Conservation (phyloP, 768 basidiomycete species). For the Serpula lacrymans region DNA sequence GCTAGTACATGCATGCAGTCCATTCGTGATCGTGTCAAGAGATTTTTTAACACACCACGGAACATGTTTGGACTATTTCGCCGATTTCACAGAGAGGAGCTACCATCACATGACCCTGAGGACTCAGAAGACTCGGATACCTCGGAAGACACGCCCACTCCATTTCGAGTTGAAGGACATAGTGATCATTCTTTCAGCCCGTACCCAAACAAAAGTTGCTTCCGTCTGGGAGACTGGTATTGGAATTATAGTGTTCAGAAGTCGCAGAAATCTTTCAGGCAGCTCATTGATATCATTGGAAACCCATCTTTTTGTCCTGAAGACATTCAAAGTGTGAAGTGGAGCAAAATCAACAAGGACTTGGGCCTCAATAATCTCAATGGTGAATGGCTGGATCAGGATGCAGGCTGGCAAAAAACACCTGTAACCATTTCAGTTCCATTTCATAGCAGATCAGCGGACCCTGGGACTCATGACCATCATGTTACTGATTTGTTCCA, state of each 20-base stretch:
- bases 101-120: conserved; percentile 6
- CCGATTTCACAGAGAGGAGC: not conserved
- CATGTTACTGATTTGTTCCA: conserved; percentile 8
- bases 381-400: conserved; percentile 7
- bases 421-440: conserved; percentile 7
- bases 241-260: not conserved
- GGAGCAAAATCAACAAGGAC: not conserved
- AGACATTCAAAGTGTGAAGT: not conserved
- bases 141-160: too few species aligned
- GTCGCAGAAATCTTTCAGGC: not conserved
- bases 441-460: not conserved
- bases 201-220: conserved; percentile 3
- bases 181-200: not conserved
- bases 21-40: not conserved
- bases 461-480: conserved; percentile 4
- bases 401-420: conserved; percentile 13
- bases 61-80: conserved; percentile 3
- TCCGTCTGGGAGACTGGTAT: not conserved
- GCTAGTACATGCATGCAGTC: too few species aligned
- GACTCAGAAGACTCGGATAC: too few species aligned
- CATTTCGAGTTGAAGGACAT: not conserved
- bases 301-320: conserved; percentile 1
- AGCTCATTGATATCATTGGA: conserved; percentile 6
- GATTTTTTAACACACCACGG: not conserved
- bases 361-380: conserved; percentile 3